Percentiles rank a stretch among this genome's conserved stretches.
Evolutionary conservation across 2,329 filamentous ascomycete species (phyloP).

Genomic region (Talaromyces pinophilus): DNA sequence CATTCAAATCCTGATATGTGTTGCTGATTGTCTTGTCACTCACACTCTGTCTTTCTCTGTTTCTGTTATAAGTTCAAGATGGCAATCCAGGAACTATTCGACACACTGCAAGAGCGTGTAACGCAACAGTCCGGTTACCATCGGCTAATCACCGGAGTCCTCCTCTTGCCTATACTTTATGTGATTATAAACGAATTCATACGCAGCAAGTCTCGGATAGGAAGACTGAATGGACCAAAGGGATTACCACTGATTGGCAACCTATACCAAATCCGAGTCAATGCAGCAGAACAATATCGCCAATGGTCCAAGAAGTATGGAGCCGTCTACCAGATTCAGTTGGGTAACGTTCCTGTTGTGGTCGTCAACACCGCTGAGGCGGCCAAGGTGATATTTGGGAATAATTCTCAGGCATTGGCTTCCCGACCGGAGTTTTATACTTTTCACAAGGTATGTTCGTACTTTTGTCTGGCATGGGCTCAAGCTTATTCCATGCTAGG

Average conservation of each 20-base stretch:
- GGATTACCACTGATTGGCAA: conserved; percentile 57
- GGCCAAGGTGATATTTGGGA: conserved; percentile 54
- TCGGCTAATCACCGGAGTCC: background rate
- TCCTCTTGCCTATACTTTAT: background rate
- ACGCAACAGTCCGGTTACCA: background rate
- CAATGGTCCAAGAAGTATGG: conserved; percentile 55
- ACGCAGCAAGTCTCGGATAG: background rate
- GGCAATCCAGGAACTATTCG: background rate
- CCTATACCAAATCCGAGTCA: conserved; percentile 55
- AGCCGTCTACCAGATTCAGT: conserved; percentile 58
- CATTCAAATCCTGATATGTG: background rate
- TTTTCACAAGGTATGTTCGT: conserved; percentile 52
- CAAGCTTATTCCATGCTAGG: background rate
- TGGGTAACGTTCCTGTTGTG: conserved; percentile 60
- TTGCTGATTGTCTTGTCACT: background rate
- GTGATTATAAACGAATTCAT: background rate
- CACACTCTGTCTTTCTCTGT: background rate
- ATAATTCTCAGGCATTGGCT: conserved; percentile 55
- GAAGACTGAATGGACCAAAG: background rate
- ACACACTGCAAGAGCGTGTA: background rate
- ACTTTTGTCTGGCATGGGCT: background rate
- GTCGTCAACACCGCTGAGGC: conserved; percentile 58
- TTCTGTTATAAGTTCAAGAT: background rate
- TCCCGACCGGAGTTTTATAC: conserved; percentile 61
- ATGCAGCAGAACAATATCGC: conserved; percentile 60